Percentiles rank a stretch among this genome's conserved stretches.
Conservation (phyloP, 148 eudicot species). For the Silene latifolia region DNA sequence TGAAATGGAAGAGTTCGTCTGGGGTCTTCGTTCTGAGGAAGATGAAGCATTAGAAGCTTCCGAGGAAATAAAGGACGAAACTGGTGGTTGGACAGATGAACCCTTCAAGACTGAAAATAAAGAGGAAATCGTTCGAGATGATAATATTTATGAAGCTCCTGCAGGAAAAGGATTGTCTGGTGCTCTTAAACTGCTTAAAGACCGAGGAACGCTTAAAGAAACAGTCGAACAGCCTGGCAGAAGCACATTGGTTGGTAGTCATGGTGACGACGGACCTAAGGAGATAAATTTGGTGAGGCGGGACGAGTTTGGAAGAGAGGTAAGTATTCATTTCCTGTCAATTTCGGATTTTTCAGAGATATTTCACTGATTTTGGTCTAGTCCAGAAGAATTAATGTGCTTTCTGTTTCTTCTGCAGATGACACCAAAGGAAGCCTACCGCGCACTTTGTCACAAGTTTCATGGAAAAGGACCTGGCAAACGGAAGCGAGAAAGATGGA, state of each 20-base stretch:
- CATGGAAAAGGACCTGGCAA: slow-evolving; percentile 98
- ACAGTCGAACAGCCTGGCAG: slow-evolving; percentile 86
- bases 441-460: slow-evolving; percentile 66
- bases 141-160: slow-evolving; percentile 71
- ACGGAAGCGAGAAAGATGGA: slow-evolving; percentile 81
- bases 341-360: no score
- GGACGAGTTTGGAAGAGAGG: slow-evolving; percentile 82
- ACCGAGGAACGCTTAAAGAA: slow-evolving; percentile 79
- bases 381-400: neutral
- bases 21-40: slow-evolving; percentile 66
- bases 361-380: no score
- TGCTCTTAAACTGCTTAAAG: slow-evolving; percentile 67
- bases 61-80: slow-evolving; percentile 43
- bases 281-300: slow-evolving; percentile 80
- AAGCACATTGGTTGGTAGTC: slow-evolving; percentile 67
- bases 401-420: slow-evolving; percentile 43
- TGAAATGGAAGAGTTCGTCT: slow-evolving; percentile 94
- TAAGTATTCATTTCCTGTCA: slow-evolving; percentile 41
- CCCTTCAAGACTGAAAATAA: slow-evolving; percentile 31
- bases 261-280: slow-evolving; percentile 48
- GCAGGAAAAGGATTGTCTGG: slow-evolving; percentile 82
- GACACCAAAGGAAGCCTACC: slow-evolving; percentile 89
- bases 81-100: slow-evolving; percentile 60
- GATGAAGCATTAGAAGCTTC: slow-evolving; percentile 47
- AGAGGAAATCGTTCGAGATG: slow-evolving; percentile 54